Evolutionary conservation across 192 early-diverging fungal species (phyloP), one percentile per base, ranked within the genome.

Genomic region (Podila epicladia): DNA sequence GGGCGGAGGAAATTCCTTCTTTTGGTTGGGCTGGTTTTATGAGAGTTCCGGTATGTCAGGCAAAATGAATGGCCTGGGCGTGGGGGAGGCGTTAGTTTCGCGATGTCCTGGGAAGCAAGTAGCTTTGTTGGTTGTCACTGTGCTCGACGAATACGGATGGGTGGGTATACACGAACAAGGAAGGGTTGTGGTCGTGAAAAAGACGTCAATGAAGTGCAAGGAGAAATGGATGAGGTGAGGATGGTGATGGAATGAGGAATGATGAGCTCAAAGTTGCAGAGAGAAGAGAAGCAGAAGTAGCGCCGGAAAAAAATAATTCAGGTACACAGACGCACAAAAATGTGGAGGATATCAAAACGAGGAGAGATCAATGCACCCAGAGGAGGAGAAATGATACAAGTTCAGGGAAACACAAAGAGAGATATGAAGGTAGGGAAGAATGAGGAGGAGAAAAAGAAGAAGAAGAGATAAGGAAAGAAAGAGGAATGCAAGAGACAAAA

Each of bases 251-350:
- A 55, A 55, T 55, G 53, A 45, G 0, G 41, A 55, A 55, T 22
- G 53, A 24, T 55, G 53, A n/a, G 20, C 24, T 55, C 53, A 26
- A 26, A 55, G 35, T 37, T 11, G 35, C 9, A 37, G 15, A 22
- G 22, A 53, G 22, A 53, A 20, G 51, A 19, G 20, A 55, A 22
- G n/a, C 19, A 13, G 24, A 22, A 55, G 53, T 24, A 55, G 24
- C 53, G 4, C 20, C 20, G 24, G 24, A 55, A 55, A 55, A 55
- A 55, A 55, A 55, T 24, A 24, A 55, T 55, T 55, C 24, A 55
- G 53, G 53, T 24, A 55, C 53, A 53, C 50, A n/a, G n/a, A 55
- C n/a, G 26, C 53, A 26, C 53, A 24, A 55, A 55, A 55, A 55
- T 24, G 24, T 55, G 53, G 24, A 55, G 24, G 53, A 24, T 55